Evolutionary conservation across 192 early-diverging fungal genomes (phyloP).

Genomic region (Umbelopsis ramanniana): DNA sequence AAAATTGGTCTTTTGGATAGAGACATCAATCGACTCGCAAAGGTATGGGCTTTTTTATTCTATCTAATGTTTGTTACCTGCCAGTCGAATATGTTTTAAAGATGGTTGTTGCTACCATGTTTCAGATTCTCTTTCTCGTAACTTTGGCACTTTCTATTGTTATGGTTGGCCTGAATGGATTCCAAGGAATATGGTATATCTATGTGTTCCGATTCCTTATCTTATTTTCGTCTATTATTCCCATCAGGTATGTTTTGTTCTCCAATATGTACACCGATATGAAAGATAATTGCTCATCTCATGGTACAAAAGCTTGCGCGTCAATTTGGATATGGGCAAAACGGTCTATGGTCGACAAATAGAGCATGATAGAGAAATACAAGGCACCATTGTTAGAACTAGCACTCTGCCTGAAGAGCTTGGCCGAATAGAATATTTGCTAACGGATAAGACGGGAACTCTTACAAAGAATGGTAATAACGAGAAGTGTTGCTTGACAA

Average conservation of each 20-base stretch:
- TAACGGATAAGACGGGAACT: conserved; percentile 97
- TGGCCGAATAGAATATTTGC: conserved; percentile 89
- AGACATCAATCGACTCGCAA: conserved; percentile 91
- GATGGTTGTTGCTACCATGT: not conserved
- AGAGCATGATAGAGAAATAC: conserved; percentile 84
- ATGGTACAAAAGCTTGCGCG: conserved; percentile 63
- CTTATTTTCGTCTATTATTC: conserved; percentile 94
- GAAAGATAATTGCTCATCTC: too few relatives aligned
- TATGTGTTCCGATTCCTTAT: conserved; percentile 94
- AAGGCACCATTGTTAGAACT: conserved; percentile 87
- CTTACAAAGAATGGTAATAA: conserved; percentile 86
- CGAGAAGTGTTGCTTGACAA: not conserved
- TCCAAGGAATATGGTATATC: conserved; percentile 90
- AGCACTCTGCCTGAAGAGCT: conserved; percentile 96
- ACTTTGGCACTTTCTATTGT: conserved; percentile 80
- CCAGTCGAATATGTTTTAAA: not conserved
- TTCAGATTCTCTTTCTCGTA: conserved; percentile 83
- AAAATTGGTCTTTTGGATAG: conserved; percentile 90
- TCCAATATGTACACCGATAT: too few relatives aligned
- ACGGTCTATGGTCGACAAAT: conserved; percentile 89
- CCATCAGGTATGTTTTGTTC: conserved; percentile 65
- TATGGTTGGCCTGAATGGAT: conserved; percentile 90
- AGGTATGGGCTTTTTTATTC: conserved; percentile 55
- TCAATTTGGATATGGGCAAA: conserved; percentile 98
- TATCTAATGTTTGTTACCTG: not conserved